A percentile compares a stretch with the other conserved stretches of the same genome.
These are phyloP conservation scores for Leishmania lainsoni DNA, from an alignment of 208 protist species.

Conservation along the genomic window DNA sequence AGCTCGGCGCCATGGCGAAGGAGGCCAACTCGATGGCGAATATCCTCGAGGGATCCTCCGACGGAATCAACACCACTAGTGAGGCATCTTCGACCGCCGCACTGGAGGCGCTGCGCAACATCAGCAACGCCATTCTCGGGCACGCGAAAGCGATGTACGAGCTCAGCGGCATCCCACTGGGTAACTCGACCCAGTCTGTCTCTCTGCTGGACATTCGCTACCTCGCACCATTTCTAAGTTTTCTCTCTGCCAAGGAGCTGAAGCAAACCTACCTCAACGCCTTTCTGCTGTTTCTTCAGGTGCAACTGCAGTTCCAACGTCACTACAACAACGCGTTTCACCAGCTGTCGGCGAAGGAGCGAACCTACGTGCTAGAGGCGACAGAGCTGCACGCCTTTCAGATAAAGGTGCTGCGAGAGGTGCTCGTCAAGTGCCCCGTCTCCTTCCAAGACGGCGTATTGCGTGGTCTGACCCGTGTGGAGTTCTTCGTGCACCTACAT, in stretches of 20 bases:
- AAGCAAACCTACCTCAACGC: conserved; percentile 47
- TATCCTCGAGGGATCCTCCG: neutral
- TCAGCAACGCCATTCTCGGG: conserved; percentile 40
- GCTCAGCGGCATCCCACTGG: conserved; percentile 47
- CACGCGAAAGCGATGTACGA: conserved; percentile 73
- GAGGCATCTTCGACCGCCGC: conserved; percentile 1
- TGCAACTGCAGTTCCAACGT: conserved; percentile 67
- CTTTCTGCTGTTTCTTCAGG: conserved; percentile 76
- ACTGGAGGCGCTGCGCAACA: conserved; percentile 33
- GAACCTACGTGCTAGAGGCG: conserved; percentile 45
- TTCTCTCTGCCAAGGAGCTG: conserved; percentile 58
- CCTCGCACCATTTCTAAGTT: conserved; percentile 74
- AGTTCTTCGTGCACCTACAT: conserved; percentile 75
- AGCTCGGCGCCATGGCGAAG: conserved; percentile 48
- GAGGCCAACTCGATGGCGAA: conserved; percentile 8
- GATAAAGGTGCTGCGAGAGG: conserved; percentile 48
- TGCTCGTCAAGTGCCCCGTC: conserved; percentile 59
- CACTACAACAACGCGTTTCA: conserved; percentile 33
- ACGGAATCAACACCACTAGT: conserved; percentile 8
- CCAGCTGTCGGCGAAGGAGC: conserved; percentile 30
- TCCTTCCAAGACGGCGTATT: conserved; percentile 34
- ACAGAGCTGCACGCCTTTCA: conserved; percentile 56
- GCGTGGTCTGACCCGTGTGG: conserved; percentile 61
- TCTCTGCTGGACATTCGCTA: conserved; percentile 69
- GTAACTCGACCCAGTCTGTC: conserved; percentile 9